Evolutionary conservation across 768 basidiomycete genomes (phyloP).

Genomic region (Collybiopsis luxurians): DNA sequence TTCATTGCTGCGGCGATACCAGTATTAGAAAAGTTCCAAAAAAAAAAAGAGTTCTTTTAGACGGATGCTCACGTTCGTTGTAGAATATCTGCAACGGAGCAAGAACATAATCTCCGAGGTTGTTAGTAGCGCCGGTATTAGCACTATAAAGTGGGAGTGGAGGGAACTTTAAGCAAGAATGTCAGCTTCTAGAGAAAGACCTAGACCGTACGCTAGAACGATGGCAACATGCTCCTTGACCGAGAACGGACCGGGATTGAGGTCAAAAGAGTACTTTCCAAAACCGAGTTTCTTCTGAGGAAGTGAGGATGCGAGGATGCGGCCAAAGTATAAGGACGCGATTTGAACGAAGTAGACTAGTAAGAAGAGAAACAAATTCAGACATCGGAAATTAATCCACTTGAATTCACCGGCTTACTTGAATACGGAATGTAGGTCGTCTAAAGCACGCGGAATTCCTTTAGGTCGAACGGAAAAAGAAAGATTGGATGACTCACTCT

Average conservation of each 20-base stretch:
- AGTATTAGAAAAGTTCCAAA: not conserved
- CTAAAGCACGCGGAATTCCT: conserved; percentile 9
- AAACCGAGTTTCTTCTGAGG: conserved; percentile 18
- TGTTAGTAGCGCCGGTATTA: conserved; percentile 21
- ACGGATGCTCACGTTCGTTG: conserved; percentile 1
- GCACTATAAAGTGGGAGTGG: conserved; percentile 10
- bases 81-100: conserved; percentile 21
- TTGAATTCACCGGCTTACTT: too few relatives aligned
- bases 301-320: conserved; percentile 16
- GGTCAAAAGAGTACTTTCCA: conserved; percentile 14
- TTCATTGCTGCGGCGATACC: conserved; percentile 17
- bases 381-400: too few relatives aligned
- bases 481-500: conserved; percentile 9
- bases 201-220: conserved; percentile 19
- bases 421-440: conserved; percentile 24
- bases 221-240: conserved; percentile 25
- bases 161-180: not conserved
- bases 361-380: too few relatives aligned
- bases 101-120: conserved; percentile 22
- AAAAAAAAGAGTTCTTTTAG: not conserved
- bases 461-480: not conserved
- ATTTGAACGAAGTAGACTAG: conserved; percentile 25
- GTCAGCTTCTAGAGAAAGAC: not conserved
- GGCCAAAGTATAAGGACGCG: conserved; percentile 17
- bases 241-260: conserved; percentile 21